These are phyloP conservation scores for Colletotrichum acutatum DNA, from an alignment of 2,329 filamentous ascomycete species.

Conservation along the genomic window DNA sequence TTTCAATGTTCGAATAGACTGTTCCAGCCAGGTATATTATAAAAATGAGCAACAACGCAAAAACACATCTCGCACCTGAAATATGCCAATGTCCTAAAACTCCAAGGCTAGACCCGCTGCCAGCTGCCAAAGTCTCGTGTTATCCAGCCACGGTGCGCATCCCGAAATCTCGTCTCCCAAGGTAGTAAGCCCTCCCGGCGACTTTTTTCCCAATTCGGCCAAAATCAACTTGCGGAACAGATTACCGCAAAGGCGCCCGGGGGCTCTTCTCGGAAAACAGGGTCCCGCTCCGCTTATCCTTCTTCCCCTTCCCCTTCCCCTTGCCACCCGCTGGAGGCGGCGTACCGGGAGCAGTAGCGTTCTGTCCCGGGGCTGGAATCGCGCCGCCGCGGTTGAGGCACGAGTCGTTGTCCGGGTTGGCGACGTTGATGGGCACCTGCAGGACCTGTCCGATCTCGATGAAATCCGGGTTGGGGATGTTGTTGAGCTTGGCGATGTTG, in stretches of 20 bases:
- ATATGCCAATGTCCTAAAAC: background rate
- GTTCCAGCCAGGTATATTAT: slow-evolving; percentile 29
- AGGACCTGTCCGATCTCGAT: slow-evolving; percentile 14
- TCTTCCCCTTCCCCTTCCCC: slow-evolving; percentile 7
- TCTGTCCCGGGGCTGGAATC: slow-evolving; percentile 1
- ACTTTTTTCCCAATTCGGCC: too few species aligned
- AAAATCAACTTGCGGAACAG: background rate
- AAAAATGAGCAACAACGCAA: background rate
- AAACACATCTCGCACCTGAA: background rate
- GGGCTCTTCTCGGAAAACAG: background rate
- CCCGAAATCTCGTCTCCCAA: background rate
- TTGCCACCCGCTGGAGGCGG: background rate
- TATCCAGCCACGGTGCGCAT: slow-evolving; percentile 9
- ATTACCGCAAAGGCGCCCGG: background rate
- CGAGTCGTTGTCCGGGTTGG: slow-evolving; percentile 22
- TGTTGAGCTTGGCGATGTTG: slow-evolving; percentile 30
- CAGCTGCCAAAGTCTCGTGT: slow-evolving; percentile 15
- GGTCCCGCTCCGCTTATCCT: background rate
- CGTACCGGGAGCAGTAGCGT: background rate
- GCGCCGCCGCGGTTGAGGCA: slow-evolving; percentile 24
- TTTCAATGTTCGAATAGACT: background rate
- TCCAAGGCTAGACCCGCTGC: slow-evolving; percentile 8
- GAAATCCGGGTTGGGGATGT: slow-evolving; percentile 20
- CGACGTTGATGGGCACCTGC: slow-evolving; percentile 16
- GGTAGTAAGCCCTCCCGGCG: too few species aligned